Base-by-base conservation (phyloP, 805 yeast species). In the Soucietia sequanensis region DNA sequence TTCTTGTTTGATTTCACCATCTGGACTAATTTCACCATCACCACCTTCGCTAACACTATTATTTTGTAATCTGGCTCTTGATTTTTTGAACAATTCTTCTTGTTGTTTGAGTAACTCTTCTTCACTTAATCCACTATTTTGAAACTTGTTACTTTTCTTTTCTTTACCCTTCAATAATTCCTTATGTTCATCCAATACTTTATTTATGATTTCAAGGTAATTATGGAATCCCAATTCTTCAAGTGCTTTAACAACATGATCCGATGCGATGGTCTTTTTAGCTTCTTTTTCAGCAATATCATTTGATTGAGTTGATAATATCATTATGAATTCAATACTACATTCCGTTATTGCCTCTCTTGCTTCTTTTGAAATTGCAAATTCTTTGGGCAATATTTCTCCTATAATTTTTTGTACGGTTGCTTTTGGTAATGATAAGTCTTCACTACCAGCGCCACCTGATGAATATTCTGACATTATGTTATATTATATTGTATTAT, bases 251-350 rank as follows among this genome's bases (percentile, higher is more conserved):
- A 91, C 75, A 24, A 93, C 97, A 56, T 93, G 99, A 57, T 93
- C 99, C 2, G 95, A 84, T 0, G 96, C 95, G 28, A 93, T 93
- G 2, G 99, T 93, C 62, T 93, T 93, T 60, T 93, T 93, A 35
- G 95, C 80, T 56, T 93, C 99, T 50, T 84, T 84, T 50, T 93
- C 98, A 1, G 98, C 98, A 46, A 93, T 89, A 43, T 93, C 98
- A 51, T 91, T 90, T 37, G 91, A 83, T 62, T 89, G 95, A 3
- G 95, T 87, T 8, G 96, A 84, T 27, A 91, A 68, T 39, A 91
- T 87, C 95, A 93, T 91, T 41, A 93, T 83, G 58, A 93, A 91
- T 62, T 89, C 96, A 37, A 93, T 88, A 50, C 97, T 89, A 59
- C 96, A 91, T 56, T 93, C 97, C 28, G 95, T 91, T 29, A 93